phyloP scores from a whole-genome alignment of 768 basidiomycete species.

The Leccinum fibrillosum region DNA sequence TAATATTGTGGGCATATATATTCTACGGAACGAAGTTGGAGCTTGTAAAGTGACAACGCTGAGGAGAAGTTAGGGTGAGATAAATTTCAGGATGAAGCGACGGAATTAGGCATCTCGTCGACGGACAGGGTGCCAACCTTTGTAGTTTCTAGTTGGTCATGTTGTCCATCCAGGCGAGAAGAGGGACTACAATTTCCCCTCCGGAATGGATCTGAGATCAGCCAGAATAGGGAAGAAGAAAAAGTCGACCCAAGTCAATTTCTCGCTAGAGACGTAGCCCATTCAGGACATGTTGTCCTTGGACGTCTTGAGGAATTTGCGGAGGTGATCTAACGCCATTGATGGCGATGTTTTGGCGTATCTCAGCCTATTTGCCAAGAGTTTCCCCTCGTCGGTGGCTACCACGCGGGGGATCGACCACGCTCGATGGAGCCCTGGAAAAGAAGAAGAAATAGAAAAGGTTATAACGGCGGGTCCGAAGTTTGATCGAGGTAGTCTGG shows the following conservation, averaged over 20 bases:
- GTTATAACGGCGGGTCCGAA: neutral
- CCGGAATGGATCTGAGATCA: slow-evolving; percentile 26
- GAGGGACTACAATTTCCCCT: slow-evolving; percentile 14
- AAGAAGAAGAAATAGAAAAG: neutral
- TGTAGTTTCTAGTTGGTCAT: slow-evolving; percentile 18
- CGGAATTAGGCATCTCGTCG: slow-evolving; percentile 1
- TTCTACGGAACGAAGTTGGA: neutral
- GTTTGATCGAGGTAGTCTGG: neutral
- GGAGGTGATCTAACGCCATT: slow-evolving; percentile 18
- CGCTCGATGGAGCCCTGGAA: slow-evolving; percentile 25
- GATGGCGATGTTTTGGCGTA: slow-evolving; percentile 14
- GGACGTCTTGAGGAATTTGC: slow-evolving; percentile 8
- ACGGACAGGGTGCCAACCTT: slow-evolving; percentile 20
- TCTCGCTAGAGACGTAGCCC: slow-evolving; percentile 27
- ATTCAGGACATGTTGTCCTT: slow-evolving; percentile 23
- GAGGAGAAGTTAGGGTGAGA: neutral
- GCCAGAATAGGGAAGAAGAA: slow-evolving; percentile 31
- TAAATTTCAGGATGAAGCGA: neutral
- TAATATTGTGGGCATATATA: neutral
- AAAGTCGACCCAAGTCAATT: slow-evolving; percentile 31
- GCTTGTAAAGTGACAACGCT: neutral
- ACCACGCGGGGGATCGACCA: slow-evolving; percentile 31
- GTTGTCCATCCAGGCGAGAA: slow-evolving; percentile 20
- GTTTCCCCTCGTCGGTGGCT: slow-evolving; percentile 21
- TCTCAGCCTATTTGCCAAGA: slow-evolving; percentile 12